Evolutionary conservation across 2,329 filamentous ascomycete species (phyloP), one percentile per base, ranked within the genome.

Genomic region (Aspergillus neotritici): DNA sequence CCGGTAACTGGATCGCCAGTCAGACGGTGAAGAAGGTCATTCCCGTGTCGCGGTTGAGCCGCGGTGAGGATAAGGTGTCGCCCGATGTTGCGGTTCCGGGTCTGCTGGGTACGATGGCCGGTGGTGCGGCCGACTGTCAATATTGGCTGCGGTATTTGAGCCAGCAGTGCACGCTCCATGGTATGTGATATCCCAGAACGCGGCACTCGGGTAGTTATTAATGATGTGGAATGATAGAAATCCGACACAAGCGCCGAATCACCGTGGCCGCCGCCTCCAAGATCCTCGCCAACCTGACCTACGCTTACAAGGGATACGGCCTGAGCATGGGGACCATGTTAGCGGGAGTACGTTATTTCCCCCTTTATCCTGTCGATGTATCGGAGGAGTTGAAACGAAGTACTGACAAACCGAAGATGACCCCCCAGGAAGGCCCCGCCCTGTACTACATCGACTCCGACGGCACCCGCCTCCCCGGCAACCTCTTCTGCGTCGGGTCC

Each of bases 1-100:
- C 93, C 25, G 93, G 93, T 62, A 94, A 93, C 80, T 98, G 93
- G 93, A 98, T 98, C 71, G 93, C 93, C 55, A 94, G 87, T 73
- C 93, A 98, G 78, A 98, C 93, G 41, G 93, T 98, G 65, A 98
- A 98, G 83, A 98, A 98, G 79, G 93, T 98, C 57, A 97, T 98
- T 65, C 64, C 64, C 17, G 64, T 67, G 31, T 67, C 64, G 43
- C 61, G 64, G 44, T 56, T 67, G 62, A 67, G 63, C 45, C 58
- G 64, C 41, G 62, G 60, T 40, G 61, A 65, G 48, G 64, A 67
- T 50, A 65, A 65, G 57, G 21, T 25, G 21, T 50, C 55, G 11
- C 47, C 57, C 6, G 55, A 60, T 44, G 55, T 55, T 3, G 64
- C 64, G 12, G 60, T 58, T 15, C 64, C 64, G 13, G 64, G 64